These are phyloP conservation scores for Selaginella moellendorffii DNA, from an alignment of 75 land plant genomes.

Conservation along the genomic window DNA sequence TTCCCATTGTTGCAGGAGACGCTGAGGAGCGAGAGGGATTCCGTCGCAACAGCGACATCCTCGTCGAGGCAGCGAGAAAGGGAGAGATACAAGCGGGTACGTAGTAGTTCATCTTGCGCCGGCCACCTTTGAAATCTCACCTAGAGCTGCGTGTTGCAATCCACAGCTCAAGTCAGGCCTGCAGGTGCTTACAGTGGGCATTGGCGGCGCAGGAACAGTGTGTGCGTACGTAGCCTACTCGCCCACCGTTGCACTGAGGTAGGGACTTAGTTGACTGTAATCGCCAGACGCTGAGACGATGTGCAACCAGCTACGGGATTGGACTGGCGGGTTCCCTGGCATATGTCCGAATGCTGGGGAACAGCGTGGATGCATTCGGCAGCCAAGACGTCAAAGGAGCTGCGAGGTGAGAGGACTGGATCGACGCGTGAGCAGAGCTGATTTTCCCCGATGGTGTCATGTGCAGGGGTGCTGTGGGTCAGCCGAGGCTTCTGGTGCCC, in stretches of 20 bases:
- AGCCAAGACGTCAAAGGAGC: conserved; percentile 43
- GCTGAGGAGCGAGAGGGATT: too few relatives aligned
- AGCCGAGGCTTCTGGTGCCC: conserved; percentile 86
- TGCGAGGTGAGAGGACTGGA: conserved; percentile 43
- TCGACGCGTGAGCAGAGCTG: background rate
- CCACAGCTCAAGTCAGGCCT: conserved; percentile 71
- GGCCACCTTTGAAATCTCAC: too few relatives aligned
- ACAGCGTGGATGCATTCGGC: conserved; percentile 61
- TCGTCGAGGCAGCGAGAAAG: background rate
- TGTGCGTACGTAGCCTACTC: conserved; percentile 69
- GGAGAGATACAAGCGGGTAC: background rate
- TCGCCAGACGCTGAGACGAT: too few relatives aligned
- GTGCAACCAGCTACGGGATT: conserved; percentile 94
- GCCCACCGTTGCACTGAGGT: conserved; percentile 80
- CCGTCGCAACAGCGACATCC: background rate
- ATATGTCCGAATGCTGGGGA: conserved; percentile 87
- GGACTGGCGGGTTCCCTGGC: conserved; percentile 73
- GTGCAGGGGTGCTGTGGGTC: conserved; percentile 74
- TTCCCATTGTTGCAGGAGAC: too few relatives aligned
- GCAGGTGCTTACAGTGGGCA: conserved; percentile 51
- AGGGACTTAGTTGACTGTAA: background rate
- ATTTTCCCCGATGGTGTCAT: background rate
- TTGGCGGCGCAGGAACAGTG: conserved; percentile 61
- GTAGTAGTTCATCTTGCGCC: too few relatives aligned
- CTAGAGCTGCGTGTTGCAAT: too few relatives aligned